Conservation (phyloP, 169 alveolate species). For the Eimeria mitis region DNA sequence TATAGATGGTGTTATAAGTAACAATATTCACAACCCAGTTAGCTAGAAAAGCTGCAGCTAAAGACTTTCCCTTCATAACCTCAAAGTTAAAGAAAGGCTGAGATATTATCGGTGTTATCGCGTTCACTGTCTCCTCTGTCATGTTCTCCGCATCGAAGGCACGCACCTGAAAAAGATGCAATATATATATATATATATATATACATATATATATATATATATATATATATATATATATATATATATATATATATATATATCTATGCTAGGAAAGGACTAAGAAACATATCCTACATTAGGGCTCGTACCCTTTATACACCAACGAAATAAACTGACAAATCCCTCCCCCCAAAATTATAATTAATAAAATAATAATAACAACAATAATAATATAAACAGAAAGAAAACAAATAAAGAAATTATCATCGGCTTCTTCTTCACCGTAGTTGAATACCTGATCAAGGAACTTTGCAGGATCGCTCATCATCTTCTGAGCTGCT, state of each 20-base stretch:
- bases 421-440: background rate
- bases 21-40: conserved; percentile 97
- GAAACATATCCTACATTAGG: no score
- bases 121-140: conserved; percentile 95
- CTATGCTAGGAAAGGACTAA: no score
- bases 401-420: background rate
- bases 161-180: conserved; percentile 22
- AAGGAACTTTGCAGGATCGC: conserved; percentile 94
- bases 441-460: conserved; percentile 88
- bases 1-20: conserved; percentile 95
- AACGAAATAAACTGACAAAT: no score
- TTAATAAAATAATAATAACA: no score
- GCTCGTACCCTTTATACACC: no score
- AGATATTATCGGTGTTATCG: conserved; percentile 92
- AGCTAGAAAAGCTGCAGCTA: conserved; percentile 97
- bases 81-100: conserved; percentile 95
- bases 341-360: no score
- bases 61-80: conserved; percentile 95
- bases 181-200: no score
- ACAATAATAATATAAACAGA: no score
- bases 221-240: no score
- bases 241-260: no score
- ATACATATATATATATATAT: no score
- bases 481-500: conserved; percentile 95
- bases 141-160: conserved; percentile 96